A percentile compares a stretch with the other conserved stretches of the same genome.
Conservation (phyloP, 2,329 filamentous ascomycete species). For the Fusarium guadeloupense region DNA sequence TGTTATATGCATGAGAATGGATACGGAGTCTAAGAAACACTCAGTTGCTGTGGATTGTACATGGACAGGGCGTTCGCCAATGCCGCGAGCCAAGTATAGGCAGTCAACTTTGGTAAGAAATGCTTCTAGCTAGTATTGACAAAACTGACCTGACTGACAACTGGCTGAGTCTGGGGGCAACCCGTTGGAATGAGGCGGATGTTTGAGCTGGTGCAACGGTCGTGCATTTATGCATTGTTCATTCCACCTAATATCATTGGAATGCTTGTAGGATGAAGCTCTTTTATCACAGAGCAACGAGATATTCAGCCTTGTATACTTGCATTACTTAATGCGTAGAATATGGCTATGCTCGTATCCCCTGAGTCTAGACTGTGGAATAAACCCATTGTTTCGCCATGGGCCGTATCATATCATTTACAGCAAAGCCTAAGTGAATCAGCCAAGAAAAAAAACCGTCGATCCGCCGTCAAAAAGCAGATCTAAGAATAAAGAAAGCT, state of each 20-base stretch:
- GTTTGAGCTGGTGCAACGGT: conserved; percentile 4
- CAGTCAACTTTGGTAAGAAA: too few species aligned
- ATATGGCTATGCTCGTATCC: too few species aligned
- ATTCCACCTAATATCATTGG: conserved; percentile 9
- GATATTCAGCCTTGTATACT: too few species aligned
- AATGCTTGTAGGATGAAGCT: conserved; percentile 5
- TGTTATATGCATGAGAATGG: conserved; percentile 1
- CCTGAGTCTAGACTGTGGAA: conserved; percentile 23
- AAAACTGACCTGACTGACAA: conserved; percentile 18
- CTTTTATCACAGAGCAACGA: not conserved
- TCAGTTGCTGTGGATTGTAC: not conserved
- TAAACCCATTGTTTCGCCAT: not conserved
- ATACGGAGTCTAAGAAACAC: not conserved
- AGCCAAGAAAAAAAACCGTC: conserved; percentile 8
- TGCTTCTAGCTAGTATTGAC: too few species aligned
- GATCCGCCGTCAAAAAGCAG: conserved; percentile 33
- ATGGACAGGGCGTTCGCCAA: conserved; percentile 16
- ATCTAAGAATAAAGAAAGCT: conserved; percentile 31
- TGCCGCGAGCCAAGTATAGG: conserved; percentile 4
- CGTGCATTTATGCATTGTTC: not conserved
- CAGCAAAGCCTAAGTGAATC: conserved; percentile 14
- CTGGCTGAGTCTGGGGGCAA: not conserved
- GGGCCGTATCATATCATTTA: conserved; percentile 11
- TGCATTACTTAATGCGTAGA: too few species aligned
- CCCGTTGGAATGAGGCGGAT: conserved; percentile 21